These are phyloP conservation scores for Rhodotorula sp. DNA, from an alignment of 1,284 basidiomycete species.

Conservation along the genomic window DNA sequence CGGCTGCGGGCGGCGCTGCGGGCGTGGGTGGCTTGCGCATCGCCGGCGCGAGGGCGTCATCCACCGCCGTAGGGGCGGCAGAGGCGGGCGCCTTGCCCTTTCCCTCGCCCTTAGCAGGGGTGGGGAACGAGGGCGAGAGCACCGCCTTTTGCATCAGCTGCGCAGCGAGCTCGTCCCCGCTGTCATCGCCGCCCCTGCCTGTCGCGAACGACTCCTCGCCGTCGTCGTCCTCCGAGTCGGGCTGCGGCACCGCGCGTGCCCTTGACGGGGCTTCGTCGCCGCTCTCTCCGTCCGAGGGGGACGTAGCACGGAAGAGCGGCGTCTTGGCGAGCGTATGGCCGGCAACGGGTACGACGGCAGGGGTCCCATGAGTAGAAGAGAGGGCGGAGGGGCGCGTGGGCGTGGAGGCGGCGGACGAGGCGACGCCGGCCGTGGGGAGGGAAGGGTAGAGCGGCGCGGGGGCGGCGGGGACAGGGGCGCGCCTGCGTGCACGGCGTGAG, in stretches of 20 bases:
- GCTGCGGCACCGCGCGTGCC: background rate
- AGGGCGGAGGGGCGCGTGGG: conserved; percentile 55
- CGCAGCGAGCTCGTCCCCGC: conserved; percentile 35
- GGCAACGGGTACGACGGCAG: background rate
- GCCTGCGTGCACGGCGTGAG: conserved; percentile 1
- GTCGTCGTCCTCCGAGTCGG: conserved; percentile 60
- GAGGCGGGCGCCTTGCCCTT: conserved; percentile 2
- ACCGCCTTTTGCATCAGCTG: conserved; percentile 40
- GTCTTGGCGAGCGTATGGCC: conserved; percentile 3
- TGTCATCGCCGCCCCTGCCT: background rate
- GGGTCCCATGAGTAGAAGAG: background rate
- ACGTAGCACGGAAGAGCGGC: conserved; percentile 63
- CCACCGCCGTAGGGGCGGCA: background rate
- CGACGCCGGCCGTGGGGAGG: conserved; percentile 48
- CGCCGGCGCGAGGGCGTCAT: conserved; percentile 23
- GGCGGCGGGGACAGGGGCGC: conserved; percentile 13
- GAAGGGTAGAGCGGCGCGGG: conserved; percentile 15
- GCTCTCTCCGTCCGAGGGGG: conserved; percentile 55
- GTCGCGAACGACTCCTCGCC: background rate
- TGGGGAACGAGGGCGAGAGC: background rate
- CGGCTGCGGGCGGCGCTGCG: conserved; percentile 15
- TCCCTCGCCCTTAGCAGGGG: background rate
- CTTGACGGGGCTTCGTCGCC: conserved; percentile 42
- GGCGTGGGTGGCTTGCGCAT: conserved; percentile 27
- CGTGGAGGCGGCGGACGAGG: conserved; percentile 54